Evolutionary conservation across 371 early-diverging fungal species (phyloP).

Genomic region (Lichtheimia corymbifera): DNA sequence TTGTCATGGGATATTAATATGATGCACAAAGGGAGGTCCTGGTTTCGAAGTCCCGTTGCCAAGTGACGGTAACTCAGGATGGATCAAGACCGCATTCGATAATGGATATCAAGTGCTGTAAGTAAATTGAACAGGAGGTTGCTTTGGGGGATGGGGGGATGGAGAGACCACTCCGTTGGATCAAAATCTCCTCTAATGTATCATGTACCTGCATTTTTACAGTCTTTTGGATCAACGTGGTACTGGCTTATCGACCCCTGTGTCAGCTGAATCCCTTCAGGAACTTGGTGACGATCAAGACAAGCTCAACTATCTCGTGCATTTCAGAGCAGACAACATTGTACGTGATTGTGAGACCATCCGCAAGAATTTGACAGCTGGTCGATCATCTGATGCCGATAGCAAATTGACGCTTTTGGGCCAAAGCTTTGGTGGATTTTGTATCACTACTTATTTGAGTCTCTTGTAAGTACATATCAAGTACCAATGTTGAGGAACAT

Average conservation of each 20-base stretch:
- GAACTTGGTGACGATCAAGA: constrained; percentile 47
- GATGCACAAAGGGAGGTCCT: constrained; percentile 39
- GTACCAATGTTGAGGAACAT: background rate
- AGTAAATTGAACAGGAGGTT: background rate
- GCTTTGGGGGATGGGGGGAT: background rate
- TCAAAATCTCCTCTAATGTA: background rate
- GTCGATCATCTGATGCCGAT: constrained; percentile 25
- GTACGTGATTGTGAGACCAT: constrained; percentile 73
- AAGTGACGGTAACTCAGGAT: constrained; percentile 51
- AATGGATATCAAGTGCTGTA: constrained; percentile 67
- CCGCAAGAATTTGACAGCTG: constrained; percentile 53
- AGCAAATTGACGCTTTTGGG: constrained; percentile 54
- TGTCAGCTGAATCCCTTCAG: constrained; percentile 57
- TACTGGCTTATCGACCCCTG: constrained; percentile 68
- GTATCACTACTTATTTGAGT: constrained; percentile 72
- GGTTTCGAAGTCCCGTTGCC: constrained; percentile 61
- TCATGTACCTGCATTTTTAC: background rate
- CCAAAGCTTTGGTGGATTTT: constrained; percentile 79
- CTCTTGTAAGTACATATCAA: constrained; percentile 59
- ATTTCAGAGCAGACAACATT: constrained; percentile 76
- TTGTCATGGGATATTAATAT: no score
- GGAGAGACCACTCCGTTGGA: background rate
- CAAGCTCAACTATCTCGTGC: constrained; percentile 57
- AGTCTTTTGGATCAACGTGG: constrained; percentile 72
- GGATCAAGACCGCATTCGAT: constrained; percentile 64